Percentiles rank a stretch among this genome's conserved stretches.
Evolutionary conservation across 345 rosid genomes (phyloP).

Genomic region (Corchorus olitorius): DNA sequence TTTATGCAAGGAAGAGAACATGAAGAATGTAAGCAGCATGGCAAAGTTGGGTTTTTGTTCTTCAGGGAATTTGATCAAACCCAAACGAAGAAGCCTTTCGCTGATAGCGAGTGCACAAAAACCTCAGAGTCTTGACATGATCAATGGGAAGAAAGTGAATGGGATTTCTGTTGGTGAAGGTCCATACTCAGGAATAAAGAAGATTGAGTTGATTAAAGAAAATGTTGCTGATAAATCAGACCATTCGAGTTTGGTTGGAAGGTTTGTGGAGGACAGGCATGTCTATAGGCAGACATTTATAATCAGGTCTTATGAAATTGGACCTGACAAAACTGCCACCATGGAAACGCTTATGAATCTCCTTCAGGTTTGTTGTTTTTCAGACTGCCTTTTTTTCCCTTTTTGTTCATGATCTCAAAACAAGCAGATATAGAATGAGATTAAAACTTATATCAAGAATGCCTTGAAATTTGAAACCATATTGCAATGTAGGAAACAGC

Average conservation of each 20-base stretch:
- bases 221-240: slow-evolving; percentile 16
- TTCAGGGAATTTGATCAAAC: not conserved
- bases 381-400: not conserved
- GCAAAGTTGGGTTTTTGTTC: slow-evolving; percentile 16
- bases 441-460: too few relatives aligned
- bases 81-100: not conserved
- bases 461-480: too few relatives aligned
- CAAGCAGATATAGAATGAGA: not conserved
- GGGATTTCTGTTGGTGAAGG: slow-evolving; percentile 25
- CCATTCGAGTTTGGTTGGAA: slow-evolving; percentile 45
- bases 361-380: slow-evolving; percentile 47
- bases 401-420: not conserved
- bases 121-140: slow-evolving; percentile 21
- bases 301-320: slow-evolving; percentile 70
- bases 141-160: slow-evolving; percentile 37
- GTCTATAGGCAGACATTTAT: slow-evolving; percentile 58
- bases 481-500: slow-evolving; percentile 62
- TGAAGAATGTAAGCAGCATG: slow-evolving; percentile 10
- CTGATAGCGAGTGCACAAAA: slow-evolving; percentile 19
- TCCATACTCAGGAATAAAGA: slow-evolving; percentile 1
- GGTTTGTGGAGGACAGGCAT: slow-evolving; percentile 54
- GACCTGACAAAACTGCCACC: slow-evolving; percentile 70
- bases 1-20: not conserved
- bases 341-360: slow-evolving; percentile 77
- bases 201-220: slow-evolving; percentile 4